phyloP scores from a whole-genome alignment of 352 stramenopile genomes.

The Achlya hypogyna region DNA sequence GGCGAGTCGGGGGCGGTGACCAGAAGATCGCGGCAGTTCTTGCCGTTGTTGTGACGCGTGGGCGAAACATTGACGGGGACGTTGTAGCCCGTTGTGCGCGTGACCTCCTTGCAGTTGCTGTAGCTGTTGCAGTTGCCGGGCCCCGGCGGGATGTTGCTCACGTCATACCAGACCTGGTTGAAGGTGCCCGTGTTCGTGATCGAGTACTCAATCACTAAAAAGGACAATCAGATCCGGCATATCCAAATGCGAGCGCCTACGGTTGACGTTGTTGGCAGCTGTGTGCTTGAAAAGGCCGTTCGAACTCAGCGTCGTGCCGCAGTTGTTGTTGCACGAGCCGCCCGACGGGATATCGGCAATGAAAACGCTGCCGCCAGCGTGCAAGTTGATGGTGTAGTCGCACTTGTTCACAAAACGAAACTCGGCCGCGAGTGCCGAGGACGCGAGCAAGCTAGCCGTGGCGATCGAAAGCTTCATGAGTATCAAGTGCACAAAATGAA shows the following conservation, averaged over 20 bases:
- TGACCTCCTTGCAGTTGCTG: conserved; percentile 33
- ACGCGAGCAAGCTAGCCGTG: background rate
- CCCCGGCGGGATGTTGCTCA: conserved; percentile 50
- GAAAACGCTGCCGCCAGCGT: conserved; percentile 7
- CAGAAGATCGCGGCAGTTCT: conserved; percentile 29
- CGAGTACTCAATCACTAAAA: conserved; percentile 18
- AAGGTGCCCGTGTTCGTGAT: conserved; percentile 5
- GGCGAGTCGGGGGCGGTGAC: conserved; percentile 28
- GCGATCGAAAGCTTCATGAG: background rate
- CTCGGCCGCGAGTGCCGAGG: background rate
- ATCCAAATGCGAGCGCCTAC: background rate
- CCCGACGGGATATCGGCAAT: conserved; percentile 9
- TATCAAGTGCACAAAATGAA: background rate
- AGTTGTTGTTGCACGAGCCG: conserved; percentile 7
- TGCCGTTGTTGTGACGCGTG: conserved; percentile 23
- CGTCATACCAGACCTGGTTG: conserved; percentile 39
- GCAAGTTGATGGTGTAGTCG: conserved; percentile 19
- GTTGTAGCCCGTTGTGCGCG: conserved; percentile 45
- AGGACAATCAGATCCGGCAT: background rate
- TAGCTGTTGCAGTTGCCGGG: conserved; percentile 29
- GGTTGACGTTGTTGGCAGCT: conserved; percentile 10
- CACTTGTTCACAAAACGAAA: conserved; percentile 21
- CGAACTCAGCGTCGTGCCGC: background rate
- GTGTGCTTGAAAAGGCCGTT: conserved; percentile 18
- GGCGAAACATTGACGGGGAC: conserved; percentile 39